Evolutionary conservation across 1,139 yeast species (phyloP), one percentile per base, ranked within the genome.

Genomic region (Geotrichum klebahnii): DNA sequence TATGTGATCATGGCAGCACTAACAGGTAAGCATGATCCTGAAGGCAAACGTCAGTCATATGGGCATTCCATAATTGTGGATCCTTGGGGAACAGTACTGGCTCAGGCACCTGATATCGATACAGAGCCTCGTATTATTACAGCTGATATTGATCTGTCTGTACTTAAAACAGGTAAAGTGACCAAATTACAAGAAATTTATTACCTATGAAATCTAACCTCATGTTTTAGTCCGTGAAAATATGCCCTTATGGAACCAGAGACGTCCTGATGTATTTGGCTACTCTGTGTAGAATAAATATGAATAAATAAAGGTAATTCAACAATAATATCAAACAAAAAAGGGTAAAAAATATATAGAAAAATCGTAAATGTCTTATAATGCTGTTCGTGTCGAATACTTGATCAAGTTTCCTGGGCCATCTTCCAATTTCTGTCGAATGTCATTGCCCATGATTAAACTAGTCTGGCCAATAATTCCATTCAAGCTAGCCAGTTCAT

Each of bases 1-100:
- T 92, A 77, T 66, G 95, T 92, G 2, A 73, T 92, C 3, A 82
- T 90, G 84, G 92, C 97, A 0, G 97, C 95, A 0, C 97, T 90
- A 64, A 79, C 81, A 51, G 97, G 97, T 1, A 71, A 72, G 31
- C 97, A 92, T 65, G 70, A 69, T 37, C 46, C 44, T n/a, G 71
- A 64, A 5, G 75, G 78, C 8, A 74, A 66, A 57, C 61, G 76
- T 3, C 65, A 65, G 36, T 83, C 92, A 57, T 92, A 82, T 70
- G 98, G 98, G 0, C 95, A 89, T 60, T 77, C 95, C 0, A 71
- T 90, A 58, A 80, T 90, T 8, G 78, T 90, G 19, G 94, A 86
- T 59, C 97, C 97, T 0, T 88, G 96, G 95, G 97, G 98, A 0
- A 76, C 80, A 0, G 74, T 88, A 1, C 57, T 92, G 1, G 83